Evolutionary conservation across 495 filamentous ascomycete species (phyloP), one percentile per base, ranked within the genome.

Genomic region (Acidiella bohemica): DNA sequence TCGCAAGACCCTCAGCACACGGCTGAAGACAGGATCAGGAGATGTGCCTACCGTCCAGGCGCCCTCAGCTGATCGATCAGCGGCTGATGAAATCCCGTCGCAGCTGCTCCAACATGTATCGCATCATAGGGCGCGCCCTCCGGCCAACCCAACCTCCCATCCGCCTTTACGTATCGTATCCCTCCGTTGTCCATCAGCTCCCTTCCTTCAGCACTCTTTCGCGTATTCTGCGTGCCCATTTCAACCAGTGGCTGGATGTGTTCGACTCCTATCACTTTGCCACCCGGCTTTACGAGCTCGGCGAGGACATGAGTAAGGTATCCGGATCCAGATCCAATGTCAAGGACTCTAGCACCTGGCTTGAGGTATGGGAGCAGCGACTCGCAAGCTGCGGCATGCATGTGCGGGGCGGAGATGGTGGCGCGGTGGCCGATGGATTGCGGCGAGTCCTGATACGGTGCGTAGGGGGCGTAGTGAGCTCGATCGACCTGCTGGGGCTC

Each of bases 351-450:
- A 2, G 69, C 58, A 18, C 63, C 65, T 0, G 65, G 63, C 28
- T 62, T 44, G 34, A 64, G 32, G 68, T 64, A 14, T 53, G 51
- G 16, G 79, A 70, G 59, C 59, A 76, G 32, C 71, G 72, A 54
- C 46, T 62, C 58, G 53, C 51, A 58, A 31, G 63, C 63, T 10
- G 76, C 68, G 55, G 83, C 88, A 63, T 97, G 90, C 84, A 97
- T 97, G 68, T 97, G 90, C 13, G 90, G 90, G 16, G 90, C 90
- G 21, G 80, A 87, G 50, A 97, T 97, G 37, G 92, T 97, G 37
- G 90, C 90, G 12, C 58, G 50, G 59, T 82, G 74, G 37, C 92
- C 88, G 61, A 97, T 96, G 41, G 72, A 54, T 59, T 96, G 88
- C 7, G 90, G 90, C 18, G 77, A 82, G 68, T 97, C 90, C 37